A percentile compares a stretch with the other conserved stretches of the same genome.
These are phyloP conservation scores for Brasenia schreberi DNA, from an alignment of 164 flowering plant species.

Conservation along the genomic window DNA sequence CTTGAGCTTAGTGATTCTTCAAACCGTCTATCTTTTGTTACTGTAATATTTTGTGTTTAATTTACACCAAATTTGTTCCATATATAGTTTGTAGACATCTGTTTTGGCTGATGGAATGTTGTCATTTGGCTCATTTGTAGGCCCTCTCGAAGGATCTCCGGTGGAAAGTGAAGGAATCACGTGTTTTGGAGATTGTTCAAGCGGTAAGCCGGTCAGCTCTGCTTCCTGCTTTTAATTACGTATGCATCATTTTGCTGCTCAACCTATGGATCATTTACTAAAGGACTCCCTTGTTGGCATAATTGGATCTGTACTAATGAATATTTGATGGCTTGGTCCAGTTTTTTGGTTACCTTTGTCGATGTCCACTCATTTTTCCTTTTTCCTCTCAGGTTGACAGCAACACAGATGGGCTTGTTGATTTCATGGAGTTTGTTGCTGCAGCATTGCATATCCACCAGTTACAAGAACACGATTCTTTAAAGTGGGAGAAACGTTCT, in stretches of 20 bases:
- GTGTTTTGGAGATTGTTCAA: constrained; percentile 83
- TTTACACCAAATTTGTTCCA: not conserved
- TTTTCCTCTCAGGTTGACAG: constrained; percentile 62
- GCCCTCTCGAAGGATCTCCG: constrained; percentile 98
- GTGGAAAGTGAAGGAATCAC: constrained; percentile 80
- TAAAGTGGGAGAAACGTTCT: constrained; percentile 72
- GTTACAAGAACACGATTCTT: constrained; percentile 75
- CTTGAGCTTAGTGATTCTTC: not conserved
- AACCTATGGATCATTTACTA: no score
- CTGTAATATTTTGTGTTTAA: not conserved
- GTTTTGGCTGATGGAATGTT: not conserved
- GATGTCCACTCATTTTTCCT: not conserved
- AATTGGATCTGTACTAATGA: not conserved
- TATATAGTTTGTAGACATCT: no score
- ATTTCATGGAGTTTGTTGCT: constrained; percentile 92
- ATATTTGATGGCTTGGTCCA: not conserved
- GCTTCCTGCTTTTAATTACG: not conserved
- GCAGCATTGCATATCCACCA: constrained; percentile 93
- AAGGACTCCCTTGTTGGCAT: no score
- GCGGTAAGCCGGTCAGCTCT: constrained; percentile 46
- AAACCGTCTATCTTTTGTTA: no score
- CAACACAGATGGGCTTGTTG: constrained; percentile 95
- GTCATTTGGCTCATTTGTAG: constrained; percentile 26
- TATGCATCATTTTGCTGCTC: no score
- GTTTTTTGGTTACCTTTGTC: not conserved